phyloP scores from a whole-genome alignment of 495 filamentous ascomycete species.

The Daldinia grandis region DNA sequence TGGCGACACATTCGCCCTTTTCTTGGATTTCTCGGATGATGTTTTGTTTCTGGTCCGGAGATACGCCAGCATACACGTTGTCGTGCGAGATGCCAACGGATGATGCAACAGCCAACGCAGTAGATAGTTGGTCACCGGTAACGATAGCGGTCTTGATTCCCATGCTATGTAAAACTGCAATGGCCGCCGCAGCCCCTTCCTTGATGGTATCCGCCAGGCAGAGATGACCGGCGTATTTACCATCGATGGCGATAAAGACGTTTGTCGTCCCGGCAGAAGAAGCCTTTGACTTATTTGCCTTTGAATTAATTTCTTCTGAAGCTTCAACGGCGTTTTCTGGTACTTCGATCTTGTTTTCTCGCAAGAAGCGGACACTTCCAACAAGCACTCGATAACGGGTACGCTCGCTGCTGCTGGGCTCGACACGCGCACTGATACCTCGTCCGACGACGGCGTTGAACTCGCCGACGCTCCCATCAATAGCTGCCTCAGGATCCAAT shows the following conservation, averaged over 20 bases:
- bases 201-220: constrained; percentile 92
- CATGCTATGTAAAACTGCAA: constrained; percentile 84
- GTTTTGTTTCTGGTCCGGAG: constrained; percentile 85
- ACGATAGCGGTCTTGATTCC: constrained; percentile 88
- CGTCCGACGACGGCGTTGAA: constrained; percentile 86
- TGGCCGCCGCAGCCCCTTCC: constrained; percentile 79
- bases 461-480: constrained; percentile 84
- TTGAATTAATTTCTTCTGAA: constrained; percentile 63
- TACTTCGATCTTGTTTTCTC: constrained; percentile 70
- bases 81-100: constrained; percentile 80
- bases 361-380: constrained; percentile 81
- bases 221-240: constrained; percentile 78
- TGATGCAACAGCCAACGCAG: constrained; percentile 81
- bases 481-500: constrained; percentile 71
- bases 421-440: constrained; percentile 83
- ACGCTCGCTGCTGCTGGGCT: constrained; percentile 72
- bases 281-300: constrained; percentile 50
- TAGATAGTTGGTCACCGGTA: constrained; percentile 86
- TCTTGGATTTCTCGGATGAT: constrained; percentile 82
- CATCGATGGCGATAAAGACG: constrained; percentile 90
- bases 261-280: constrained; percentile 75
- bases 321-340: constrained; percentile 66
- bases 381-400: constrained; percentile 79
- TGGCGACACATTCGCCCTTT: constrained; percentile 79
- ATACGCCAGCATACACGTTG: constrained; percentile 81